phyloP scores from a whole-genome alignment of 2,329 filamentous ascomycete species.

The Shiraia sp. region DNA sequence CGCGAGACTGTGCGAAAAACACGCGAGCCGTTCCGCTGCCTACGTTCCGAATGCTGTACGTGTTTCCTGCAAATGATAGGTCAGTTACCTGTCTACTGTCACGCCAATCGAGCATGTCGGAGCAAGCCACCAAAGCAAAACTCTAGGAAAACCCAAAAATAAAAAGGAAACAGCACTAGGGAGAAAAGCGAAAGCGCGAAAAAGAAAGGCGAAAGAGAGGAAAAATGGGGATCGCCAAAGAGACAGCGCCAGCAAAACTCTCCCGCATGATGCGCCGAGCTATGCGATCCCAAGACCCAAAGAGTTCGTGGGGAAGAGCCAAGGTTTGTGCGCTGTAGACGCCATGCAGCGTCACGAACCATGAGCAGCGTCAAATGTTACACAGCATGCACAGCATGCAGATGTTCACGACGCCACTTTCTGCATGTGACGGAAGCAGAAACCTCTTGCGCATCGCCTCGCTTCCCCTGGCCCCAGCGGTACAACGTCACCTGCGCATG shows the following conservation, averaged over 20 bases:
- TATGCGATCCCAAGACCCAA: too few relatives aligned
- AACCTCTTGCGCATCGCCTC: conserved; percentile 8
- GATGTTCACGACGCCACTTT: conserved; percentile 24
- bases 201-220: not conserved
- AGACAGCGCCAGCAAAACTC: conserved; percentile 15
- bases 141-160: conserved; percentile 1
- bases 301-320: too few relatives aligned
- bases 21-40: conserved; percentile 72
- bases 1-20: conserved; percentile 92
- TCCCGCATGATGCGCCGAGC: too few relatives aligned
- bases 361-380: conserved; percentile 20
- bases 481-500: conserved; percentile 25
- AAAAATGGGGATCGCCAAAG: not conserved
- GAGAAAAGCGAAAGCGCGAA: not conserved
- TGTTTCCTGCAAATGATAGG: conserved; percentile 68
- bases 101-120: conserved; percentile 1
- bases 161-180: conserved; percentile 1
- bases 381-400: conserved; percentile 30
- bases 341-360: conserved; percentile 20
- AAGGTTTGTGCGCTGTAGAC: conserved; percentile 21
- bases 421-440: conserved; percentile 19
- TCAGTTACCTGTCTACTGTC: conserved; percentile 1
- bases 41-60: conserved; percentile 88
- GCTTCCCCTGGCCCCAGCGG: conserved; percentile 21
- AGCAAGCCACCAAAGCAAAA: conserved; percentile 4